phyloP scores from a whole-genome alignment of 306 rosid species.

The Medicago ruthenica region DNA sequence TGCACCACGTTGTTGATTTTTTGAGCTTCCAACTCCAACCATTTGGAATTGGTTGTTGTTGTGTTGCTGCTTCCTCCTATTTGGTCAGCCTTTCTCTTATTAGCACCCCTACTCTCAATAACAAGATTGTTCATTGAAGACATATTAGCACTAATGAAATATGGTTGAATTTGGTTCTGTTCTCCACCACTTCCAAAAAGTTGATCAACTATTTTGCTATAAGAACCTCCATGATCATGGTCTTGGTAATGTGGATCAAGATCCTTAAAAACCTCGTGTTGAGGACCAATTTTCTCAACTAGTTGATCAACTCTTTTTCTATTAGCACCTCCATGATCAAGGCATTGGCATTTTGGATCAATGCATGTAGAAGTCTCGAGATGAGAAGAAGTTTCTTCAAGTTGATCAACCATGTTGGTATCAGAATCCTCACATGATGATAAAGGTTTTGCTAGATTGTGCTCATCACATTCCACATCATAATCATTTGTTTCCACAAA shows the following conservation, averaged over 20 bases:
- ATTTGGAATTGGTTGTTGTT: neutral
- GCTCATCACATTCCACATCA: neutral
- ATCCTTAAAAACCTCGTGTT: no score
- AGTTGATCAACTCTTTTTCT: neutral
- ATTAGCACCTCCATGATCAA: no score
- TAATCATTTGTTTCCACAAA: neutral
- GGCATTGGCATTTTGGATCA: no score
- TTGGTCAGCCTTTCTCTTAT: slow-evolving; percentile 13
- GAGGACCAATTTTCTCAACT: neutral
- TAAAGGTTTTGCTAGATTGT: neutral
- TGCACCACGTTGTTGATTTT: neutral
- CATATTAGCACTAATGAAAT: neutral
- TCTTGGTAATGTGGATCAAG: no score
- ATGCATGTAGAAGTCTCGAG: no score
- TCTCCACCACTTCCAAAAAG: neutral
- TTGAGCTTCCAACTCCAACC: slow-evolving; percentile 19
- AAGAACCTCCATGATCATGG: neutral
- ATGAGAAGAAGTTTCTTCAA: no score
- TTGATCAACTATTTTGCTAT: neutral
- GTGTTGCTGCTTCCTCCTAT: neutral
- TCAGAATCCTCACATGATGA: no score
- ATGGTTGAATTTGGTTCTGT: neutral
- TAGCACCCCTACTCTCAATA: neutral
- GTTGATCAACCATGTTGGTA: no score
- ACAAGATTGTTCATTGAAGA: neutral